phyloP scores from a whole-genome alignment of 2,329 filamentous ascomycete genomes.

The Aureobasidium sp. region DNA sequence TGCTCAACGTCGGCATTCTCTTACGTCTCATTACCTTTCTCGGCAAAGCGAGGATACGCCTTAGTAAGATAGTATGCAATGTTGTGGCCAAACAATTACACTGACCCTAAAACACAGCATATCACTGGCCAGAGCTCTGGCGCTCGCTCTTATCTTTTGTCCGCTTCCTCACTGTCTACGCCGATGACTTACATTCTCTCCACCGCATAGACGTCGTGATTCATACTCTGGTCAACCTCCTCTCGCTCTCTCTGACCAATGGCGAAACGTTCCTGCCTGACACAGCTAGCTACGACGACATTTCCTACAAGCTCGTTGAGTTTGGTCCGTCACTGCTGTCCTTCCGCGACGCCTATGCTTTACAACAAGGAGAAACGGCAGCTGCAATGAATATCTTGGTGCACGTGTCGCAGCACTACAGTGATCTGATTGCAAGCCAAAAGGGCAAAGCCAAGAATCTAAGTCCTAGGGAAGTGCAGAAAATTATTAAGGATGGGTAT shows the following conservation, averaged over 20 bases:
- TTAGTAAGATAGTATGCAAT: slow-evolving; percentile 35
- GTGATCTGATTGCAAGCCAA: slow-evolving; percentile 63
- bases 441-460: slow-evolving; percentile 57
- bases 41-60: slow-evolving; percentile 70
- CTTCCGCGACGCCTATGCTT: slow-evolving; percentile 69
- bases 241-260: slow-evolving; percentile 74
- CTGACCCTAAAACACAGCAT: slow-evolving; percentile 36
- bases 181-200: slow-evolving; percentile 63
- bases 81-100: not conserved
- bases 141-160: slow-evolving; percentile 79
- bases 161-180: slow-evolving; percentile 84
- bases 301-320: slow-evolving; percentile 98
- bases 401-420: slow-evolving; percentile 78
- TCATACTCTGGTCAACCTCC: slow-evolving; percentile 69
- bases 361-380: slow-evolving; percentile 25
- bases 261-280: slow-evolving; percentile 89
- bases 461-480: slow-evolving; percentile 75
- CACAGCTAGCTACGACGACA: slow-evolving; percentile 81
- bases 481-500: slow-evolving; percentile 93
- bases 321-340: slow-evolving; percentile 73
- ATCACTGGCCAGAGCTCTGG: slow-evolving; percentile 96
- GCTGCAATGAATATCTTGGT: slow-evolving; percentile 80
- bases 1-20: slow-evolving; percentile 72
- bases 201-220: slow-evolving; percentile 66
- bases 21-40: slow-evolving; percentile 78